Evolutionary conservation across 2,329 filamentous ascomycete genomes (phyloP), one percentile per base, ranked within the genome.

Genomic region (Fusarium sp.): DNA sequence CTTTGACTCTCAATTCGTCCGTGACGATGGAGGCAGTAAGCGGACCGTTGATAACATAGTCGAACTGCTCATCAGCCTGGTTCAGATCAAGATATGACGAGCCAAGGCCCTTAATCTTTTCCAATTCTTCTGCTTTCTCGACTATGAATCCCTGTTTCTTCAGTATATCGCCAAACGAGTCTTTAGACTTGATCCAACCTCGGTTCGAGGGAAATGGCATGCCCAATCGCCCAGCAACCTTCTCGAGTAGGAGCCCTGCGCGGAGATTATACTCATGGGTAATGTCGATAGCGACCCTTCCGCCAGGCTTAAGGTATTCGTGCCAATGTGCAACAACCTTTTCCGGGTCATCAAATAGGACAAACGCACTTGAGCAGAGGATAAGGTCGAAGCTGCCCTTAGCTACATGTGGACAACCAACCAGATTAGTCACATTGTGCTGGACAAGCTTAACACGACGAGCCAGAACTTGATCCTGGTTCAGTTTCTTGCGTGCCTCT

Each of bases 341-440:
- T 2, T 68, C 67, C 2, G 76, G 75, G 4, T 76, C 46, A 20
- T 71, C 61, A 13, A 80, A 71, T 6, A 80, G 72, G 9, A 79
- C 74, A 45, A 80, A 78, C 2, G 76, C 77, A 57, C 67, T 78
- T 15, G 73, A 79, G 66, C 77, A 80, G n/a, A 79, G 46, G 3
- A 79, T 66, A 15, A 72, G 57, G 37, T 80, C 76, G 34, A 79
- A 80, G 10, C 46, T 67, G 11, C 52, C 65, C n/a, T 66, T 69
- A 4, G 61, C 42, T 8, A 76, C 50, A 16, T 66, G 67, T 20
- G 56, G 53, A 10, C 72, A 63, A 3, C 51, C 57, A 2, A 53
- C 50, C 33, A 80, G 62, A n/a, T 75, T 33, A 20, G 74, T 74
- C 16, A 74, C 75, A 49, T 76, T 75, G 23, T 77, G 74, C 16